phyloP scores from a whole-genome alignment of 768 basidiomycete genomes.

The Auriculariales sp. region DNA sequence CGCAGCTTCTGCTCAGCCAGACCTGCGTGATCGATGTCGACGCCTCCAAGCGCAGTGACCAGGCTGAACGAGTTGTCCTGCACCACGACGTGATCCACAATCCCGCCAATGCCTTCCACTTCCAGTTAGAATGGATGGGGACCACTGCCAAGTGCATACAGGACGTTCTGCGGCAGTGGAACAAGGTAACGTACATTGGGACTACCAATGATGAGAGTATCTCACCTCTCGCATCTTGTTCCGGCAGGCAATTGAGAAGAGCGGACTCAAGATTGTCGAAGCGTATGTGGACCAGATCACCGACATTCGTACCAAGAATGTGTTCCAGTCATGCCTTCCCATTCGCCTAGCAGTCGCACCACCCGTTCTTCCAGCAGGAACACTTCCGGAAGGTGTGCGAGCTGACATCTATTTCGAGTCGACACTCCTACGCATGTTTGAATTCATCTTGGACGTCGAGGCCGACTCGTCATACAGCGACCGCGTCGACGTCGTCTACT shows the following conservation, averaged over 20 bases:
- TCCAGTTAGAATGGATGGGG: conserved; percentile 95
- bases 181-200: no score
- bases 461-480: conserved; percentile 63
- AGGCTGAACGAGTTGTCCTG: conserved; percentile 75
- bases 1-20: conserved; percentile 64
- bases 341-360: conserved; percentile 65
- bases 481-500: conserved; percentile 73
- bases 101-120: conserved; percentile 87
- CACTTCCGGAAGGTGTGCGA: conserved; percentile 53
- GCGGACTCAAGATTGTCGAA: conserved; percentile 85
- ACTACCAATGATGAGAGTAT: no score
- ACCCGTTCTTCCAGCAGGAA: conserved; percentile 48
- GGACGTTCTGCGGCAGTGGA: conserved; percentile 72
- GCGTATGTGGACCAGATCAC: conserved; percentile 85
- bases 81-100: conserved; percentile 96
- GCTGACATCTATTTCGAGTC: conserved; percentile 66
- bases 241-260: conserved; percentile 54
- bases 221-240: no score
- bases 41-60: conserved; percentile 45
- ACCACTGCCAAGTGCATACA: conserved; percentile 86
- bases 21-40: conserved; percentile 87
- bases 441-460: conserved; percentile 76
- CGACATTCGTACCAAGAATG: conserved; percentile 71
- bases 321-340: conserved; percentile 84
- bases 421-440: conserved; percentile 57